Evolutionary conservation across 441 rosid genomes (phyloP).

Genomic region (Capsella rubella): DNA sequence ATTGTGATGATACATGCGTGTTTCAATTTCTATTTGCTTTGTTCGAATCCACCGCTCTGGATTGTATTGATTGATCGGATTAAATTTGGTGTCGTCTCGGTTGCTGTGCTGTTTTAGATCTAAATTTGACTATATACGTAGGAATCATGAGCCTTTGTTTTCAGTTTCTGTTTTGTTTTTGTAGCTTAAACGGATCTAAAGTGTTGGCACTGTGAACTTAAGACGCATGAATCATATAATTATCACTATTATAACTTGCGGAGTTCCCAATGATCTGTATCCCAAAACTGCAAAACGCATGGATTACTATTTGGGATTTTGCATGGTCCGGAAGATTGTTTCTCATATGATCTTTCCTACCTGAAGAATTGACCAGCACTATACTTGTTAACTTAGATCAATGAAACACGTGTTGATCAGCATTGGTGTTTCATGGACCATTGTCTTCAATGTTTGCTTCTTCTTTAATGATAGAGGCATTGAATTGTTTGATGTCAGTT

Average conservation of each 20-base stretch:
- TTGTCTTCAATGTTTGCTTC: background rate
- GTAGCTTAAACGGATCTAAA: background rate
- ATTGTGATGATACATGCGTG: conserved; percentile 11
- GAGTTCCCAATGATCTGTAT: conserved; percentile 19
- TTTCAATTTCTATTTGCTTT: background rate
- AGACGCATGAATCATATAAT: background rate
- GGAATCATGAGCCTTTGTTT: background rate
- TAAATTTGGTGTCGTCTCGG: background rate
- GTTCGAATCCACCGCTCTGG: conserved; percentile 1
- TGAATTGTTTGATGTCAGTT: conserved; percentile 6
- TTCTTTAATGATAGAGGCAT: background rate
- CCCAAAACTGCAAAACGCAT: background rate
- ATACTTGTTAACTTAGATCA: background rate
- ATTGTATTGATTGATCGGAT: conserved; percentile 23
- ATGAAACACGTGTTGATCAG: conserved; percentile 1
- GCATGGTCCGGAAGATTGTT: background rate
- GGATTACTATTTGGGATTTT: background rate
- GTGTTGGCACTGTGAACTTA: background rate
- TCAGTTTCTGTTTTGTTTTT: conserved; percentile 1
- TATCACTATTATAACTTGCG: background rate
- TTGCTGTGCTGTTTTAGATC: conserved; percentile 34
- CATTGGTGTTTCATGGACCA: background rate
- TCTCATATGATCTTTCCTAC: background rate
- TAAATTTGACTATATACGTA: conserved; percentile 22
- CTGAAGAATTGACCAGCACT: background rate